Evolutionary conservation across 768 basidiomycete genomes (phyloP), one percentile per base, ranked within the genome.

Genomic region (Collybia mongolica): DNA sequence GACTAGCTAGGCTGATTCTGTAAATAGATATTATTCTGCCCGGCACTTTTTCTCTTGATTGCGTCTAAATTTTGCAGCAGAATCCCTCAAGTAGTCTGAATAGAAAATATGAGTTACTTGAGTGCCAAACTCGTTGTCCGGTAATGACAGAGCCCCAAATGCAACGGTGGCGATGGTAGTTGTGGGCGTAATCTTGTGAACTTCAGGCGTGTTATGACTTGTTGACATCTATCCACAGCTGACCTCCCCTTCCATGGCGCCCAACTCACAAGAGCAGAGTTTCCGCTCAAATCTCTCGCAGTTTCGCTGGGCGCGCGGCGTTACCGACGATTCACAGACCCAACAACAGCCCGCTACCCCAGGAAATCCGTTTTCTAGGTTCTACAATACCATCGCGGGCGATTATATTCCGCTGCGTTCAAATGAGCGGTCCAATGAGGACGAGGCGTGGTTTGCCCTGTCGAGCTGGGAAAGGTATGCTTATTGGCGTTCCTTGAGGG

Each of bases 401-500:
- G 84, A 87, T 55, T 97, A 97, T 61, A 84, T 98, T 42, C 97
- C 96, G 0, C 72, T 98, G 53, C 78, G 92, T 36, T 89, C 88
- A 2, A 81, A 64, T 54, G 92, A 93, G 57, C 78, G 83, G 39
- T 87, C 88, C 24, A 93, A 93, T 66, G 95, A 99, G 65, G 96
- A 98, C 59, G 93, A 98, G 62, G 95, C 96, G 2, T 96, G 88
- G 79, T 92, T 97, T 68, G 88, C 90, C 38, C 71, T 95, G 35
- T 88, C 88, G 46, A 78, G 94, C 68, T 98, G 96, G 96, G 96
- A 98, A 65, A 79, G 95, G 88, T 88, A 63, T 55, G 72, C 60
- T 2, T 12, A 17, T 22, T 49, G 9, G 0, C 18, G 8, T 40
- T 12, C 12, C n/a, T 8, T 17, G 17, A 9, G 12, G 18, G 19